Base-by-base conservation (phyloP, 345 rosid species). In the Erysimum cheiranthoides region DNA sequence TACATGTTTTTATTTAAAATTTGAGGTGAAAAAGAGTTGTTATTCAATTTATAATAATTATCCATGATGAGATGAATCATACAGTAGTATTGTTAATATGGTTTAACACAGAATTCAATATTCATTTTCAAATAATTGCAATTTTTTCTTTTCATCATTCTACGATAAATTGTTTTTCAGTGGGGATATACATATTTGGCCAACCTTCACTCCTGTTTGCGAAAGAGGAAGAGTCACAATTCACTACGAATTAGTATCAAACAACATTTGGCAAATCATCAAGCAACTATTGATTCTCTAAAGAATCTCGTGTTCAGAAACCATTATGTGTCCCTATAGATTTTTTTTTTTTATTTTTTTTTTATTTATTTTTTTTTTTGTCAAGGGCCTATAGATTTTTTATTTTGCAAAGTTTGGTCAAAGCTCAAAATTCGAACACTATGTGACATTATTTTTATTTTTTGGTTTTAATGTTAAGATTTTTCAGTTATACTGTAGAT, bases 221-320 rank as follows among this genome's bases (percentile, higher is more conserved):
- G 47, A 43, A 43, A 43, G 13, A 30, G 10, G 31, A 10, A 50
- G 31, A 25, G 28, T 54, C 36, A 54, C 18, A 3, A 47, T 6
- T 27, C 38, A 58, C 45, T 45, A 58, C 56, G 6, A 32, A 58
- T 14, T 13, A n/a, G n/a, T n/a, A 38, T 35, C 45, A 45, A 38
- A 53, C 65, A 31, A 57, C 54, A 58, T 34, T 47, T 45, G 66
- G 21, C 66, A 70, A 32, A 45, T 18, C 46, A 17, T 56, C 64
- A 39, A 40, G 14, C 61, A 68, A 50, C 50, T 53, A 11, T 25
- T n/a, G 51, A 38, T 68, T 53, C 51, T 45, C 11, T 11, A 35
- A 35, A 35, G 71, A 47, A 65, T 51, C 27, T 40, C 50, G 27
- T 39, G n/a, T 16, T 17, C 52, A 30, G 30, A 54, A 12, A 8